Conservation (phyloP, 2,329 filamentous ascomycete species). For the Aspergillus hortae region DNA sequence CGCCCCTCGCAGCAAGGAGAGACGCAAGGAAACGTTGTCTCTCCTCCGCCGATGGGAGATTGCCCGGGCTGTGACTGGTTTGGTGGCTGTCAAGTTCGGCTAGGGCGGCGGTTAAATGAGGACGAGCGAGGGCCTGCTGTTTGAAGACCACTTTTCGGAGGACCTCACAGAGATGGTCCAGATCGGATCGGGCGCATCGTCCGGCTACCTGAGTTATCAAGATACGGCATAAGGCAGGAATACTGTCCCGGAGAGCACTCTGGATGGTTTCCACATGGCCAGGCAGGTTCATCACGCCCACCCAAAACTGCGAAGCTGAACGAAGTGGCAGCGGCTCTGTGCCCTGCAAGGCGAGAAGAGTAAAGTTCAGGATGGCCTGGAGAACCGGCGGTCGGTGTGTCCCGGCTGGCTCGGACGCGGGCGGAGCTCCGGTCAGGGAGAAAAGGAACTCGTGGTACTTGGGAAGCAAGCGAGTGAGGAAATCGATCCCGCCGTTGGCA, state of each 20-base stretch:
- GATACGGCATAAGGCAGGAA: slow-evolving; percentile 37
- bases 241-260: slow-evolving; percentile 31
- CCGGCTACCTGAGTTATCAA: slow-evolving; percentile 41
- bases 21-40: slow-evolving; percentile 41
- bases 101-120: slow-evolving; percentile 35
- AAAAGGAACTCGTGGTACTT: slow-evolving; percentile 41
- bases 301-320: slow-evolving; percentile 43
- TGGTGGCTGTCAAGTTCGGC: slow-evolving; percentile 24
- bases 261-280: slow-evolving; percentile 23
- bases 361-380: slow-evolving; percentile 38
- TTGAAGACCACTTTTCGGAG: slow-evolving; percentile 42
- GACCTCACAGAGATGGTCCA: slow-evolving; percentile 40
- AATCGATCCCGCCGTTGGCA: slow-evolving; percentile 44
- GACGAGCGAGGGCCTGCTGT: slow-evolving; percentile 37
- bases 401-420: slow-evolving; percentile 6
- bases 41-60: slow-evolving; percentile 31
- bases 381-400: slow-evolving; percentile 26
- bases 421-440: slow-evolving; percentile 25
- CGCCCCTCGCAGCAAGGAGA: slow-evolving; percentile 36
- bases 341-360: slow-evolving; percentile 37
- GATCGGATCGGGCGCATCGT: slow-evolving; percentile 43
- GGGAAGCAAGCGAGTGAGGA: slow-evolving; percentile 39
- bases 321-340: slow-evolving; percentile 46
- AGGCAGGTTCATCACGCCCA: slow-evolving; percentile 35
- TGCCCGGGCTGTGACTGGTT: slow-evolving; percentile 17